phyloP scores from a whole-genome alignment of 495 filamentous ascomycete genomes.

The Xylaria intraflava region DNA sequence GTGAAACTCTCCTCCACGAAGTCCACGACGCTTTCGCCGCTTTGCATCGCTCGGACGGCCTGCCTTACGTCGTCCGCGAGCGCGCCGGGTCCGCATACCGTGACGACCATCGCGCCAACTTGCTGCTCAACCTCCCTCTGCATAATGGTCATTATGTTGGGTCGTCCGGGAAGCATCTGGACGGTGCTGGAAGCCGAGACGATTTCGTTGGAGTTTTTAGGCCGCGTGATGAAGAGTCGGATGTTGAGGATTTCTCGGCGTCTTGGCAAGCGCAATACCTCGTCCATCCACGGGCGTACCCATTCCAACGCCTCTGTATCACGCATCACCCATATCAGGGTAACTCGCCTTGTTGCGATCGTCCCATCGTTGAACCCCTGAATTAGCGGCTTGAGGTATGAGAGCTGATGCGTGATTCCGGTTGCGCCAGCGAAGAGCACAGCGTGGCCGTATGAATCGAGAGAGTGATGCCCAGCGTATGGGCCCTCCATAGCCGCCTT shows the following conservation, averaged over 20 bases:
- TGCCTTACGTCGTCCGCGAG: slow-evolving; percentile 77
- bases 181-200: slow-evolving; percentile 64
- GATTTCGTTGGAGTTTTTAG: slow-evolving; percentile 65
- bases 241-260: slow-evolving; percentile 74
- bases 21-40: slow-evolving; percentile 56
- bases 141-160: slow-evolving; percentile 70
- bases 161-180: slow-evolving; percentile 77
- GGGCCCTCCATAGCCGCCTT: slow-evolving; percentile 69
- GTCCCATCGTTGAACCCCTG: slow-evolving; percentile 64
- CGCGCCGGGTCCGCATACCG: slow-evolving; percentile 79
- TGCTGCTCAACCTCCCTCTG: slow-evolving; percentile 69
- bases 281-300: slow-evolving; percentile 90
- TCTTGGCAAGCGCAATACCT: slow-evolving; percentile 68
- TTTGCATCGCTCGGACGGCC: slow-evolving; percentile 62
- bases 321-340: slow-evolving; percentile 86
- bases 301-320: slow-evolving; percentile 84
- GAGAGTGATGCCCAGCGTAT: slow-evolving; percentile 73
- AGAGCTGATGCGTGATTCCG: slow-evolving; percentile 90
- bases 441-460: slow-evolving; percentile 84
- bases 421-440: slow-evolving; percentile 88
- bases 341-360: slow-evolving; percentile 70
- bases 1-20: slow-evolving; percentile 86
- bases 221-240: slow-evolving; percentile 81
- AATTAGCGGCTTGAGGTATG: slow-evolving; percentile 78
- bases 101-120: slow-evolving; percentile 83